phyloP scores from a whole-genome alignment of 768 basidiomycete genomes.

The Lentinula guzmanii region DNA sequence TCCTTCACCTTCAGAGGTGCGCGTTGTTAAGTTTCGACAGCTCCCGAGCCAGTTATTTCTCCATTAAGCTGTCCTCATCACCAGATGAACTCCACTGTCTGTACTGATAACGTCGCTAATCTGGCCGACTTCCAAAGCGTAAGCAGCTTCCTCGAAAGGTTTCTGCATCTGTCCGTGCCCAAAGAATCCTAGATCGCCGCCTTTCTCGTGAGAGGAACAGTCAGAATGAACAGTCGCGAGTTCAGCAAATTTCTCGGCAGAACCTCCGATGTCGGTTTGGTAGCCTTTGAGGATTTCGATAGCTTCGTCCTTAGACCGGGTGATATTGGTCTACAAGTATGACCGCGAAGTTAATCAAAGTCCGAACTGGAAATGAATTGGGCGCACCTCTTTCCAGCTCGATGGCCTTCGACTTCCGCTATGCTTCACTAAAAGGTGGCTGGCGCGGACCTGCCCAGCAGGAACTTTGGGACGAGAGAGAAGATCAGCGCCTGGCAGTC shows the following conservation, averaged over 20 bases:
- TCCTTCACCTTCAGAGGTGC: background rate
- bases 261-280: constrained; percentile 52
- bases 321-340: constrained; percentile 61
- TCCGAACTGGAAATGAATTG: constrained; percentile 1
- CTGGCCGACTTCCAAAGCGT: constrained; percentile 60
- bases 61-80: constrained; percentile 74
- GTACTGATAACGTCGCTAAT: constrained; percentile 82
- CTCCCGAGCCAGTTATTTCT: background rate
- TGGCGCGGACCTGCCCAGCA: constrained; percentile 74
- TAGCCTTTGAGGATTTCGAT: constrained; percentile 66
- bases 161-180: constrained; percentile 91
- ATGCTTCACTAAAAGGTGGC: constrained; percentile 94
- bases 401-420: constrained; percentile 68
- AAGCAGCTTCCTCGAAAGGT: constrained; percentile 90
- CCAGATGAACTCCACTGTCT: constrained; percentile 93
- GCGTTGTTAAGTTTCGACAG: background rate
- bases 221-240: constrained; percentile 79
- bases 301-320: constrained; percentile 86
- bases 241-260: constrained; percentile 60
- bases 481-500: constrained; percentile 65
- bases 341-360: background rate
- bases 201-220: constrained; percentile 77
- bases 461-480: constrained; percentile 24
- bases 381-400: constrained; percentile 78
- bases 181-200: constrained; percentile 89